A percentile compares a stretch with the other conserved stretches of the same genome.
phyloP scores from a whole-genome alignment of 768 basidiomycete genomes.

The Phanerochaete carnosa region DNA sequence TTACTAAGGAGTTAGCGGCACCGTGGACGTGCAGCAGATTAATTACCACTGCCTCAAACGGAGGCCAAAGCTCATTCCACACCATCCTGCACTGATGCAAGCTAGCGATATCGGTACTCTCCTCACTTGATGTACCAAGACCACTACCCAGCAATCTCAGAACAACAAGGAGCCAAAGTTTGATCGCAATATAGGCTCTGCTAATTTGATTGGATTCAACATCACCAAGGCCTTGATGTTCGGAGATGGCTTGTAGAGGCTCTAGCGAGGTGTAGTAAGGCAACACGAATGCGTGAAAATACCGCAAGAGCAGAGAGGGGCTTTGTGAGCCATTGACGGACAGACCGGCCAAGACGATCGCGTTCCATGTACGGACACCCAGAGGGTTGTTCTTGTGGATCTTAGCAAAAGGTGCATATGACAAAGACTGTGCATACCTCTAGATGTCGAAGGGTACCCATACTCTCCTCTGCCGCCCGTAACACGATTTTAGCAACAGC shows the following conservation, averaged over 20 bases:
- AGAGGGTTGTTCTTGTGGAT: slow-evolving; percentile 10
- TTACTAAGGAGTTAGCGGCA: slow-evolving; percentile 15
- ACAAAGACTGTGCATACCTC: slow-evolving; percentile 20
- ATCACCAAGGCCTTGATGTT: slow-evolving; percentile 38
- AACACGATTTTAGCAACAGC: slow-evolving; percentile 53
- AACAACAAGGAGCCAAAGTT: slow-evolving; percentile 66
- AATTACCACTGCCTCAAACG: slow-evolving; percentile 53
- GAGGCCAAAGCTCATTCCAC: slow-evolving; percentile 79
- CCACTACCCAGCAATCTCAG: slow-evolving; percentile 25
- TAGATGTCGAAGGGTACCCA: slow-evolving; percentile 34
- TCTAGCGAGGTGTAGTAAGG: slow-evolving; percentile 46
- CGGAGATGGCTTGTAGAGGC: slow-evolving; percentile 30
- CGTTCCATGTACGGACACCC: slow-evolving; percentile 61
- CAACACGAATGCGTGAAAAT: slow-evolving; percentile 48
- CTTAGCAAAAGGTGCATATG: background rate
- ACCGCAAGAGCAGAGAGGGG: slow-evolving; percentile 43
- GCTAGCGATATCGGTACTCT: slow-evolving; percentile 13
- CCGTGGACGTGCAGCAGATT: slow-evolving; percentile 47
- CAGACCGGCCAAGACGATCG: slow-evolving; percentile 54
- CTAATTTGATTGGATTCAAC: slow-evolving; percentile 47
- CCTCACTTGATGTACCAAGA: slow-evolving; percentile 1
- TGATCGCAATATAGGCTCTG: slow-evolving; percentile 65
- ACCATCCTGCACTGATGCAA: slow-evolving; percentile 35
- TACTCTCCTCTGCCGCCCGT: slow-evolving; percentile 43
- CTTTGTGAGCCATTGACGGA: slow-evolving; percentile 31